phyloP scores from a whole-genome alignment of 2,329 filamentous ascomycete species.

The Alternaria dauci region DNA sequence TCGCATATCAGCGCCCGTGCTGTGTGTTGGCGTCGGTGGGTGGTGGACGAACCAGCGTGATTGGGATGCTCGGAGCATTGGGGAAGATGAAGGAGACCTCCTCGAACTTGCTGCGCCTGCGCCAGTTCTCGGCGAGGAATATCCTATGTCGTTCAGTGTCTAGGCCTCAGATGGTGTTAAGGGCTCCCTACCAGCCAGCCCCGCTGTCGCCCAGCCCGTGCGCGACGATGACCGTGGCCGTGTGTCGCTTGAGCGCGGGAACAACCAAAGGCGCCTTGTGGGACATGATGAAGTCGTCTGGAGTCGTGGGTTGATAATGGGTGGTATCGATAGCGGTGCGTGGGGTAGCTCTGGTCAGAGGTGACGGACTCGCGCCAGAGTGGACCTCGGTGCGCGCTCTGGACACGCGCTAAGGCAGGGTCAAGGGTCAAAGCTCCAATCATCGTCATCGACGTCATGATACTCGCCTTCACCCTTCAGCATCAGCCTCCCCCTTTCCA shows the following conservation, averaged over 20 bases:
- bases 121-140: slow-evolving; percentile 86
- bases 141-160: slow-evolving; percentile 59
- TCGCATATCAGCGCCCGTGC: slow-evolving; percentile 7
- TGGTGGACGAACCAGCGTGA: slow-evolving; percentile 72
- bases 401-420: slow-evolving; percentile 35
- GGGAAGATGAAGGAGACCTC: slow-evolving; percentile 96
- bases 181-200: slow-evolving; percentile 70
- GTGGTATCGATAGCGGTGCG: slow-evolving; percentile 13
- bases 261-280: slow-evolving; percentile 69
- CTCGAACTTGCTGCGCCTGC: slow-evolving; percentile 78
- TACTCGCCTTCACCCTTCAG: slow-evolving; percentile 23
- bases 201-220: slow-evolving; percentile 89
- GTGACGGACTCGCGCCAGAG: slow-evolving; percentile 10
- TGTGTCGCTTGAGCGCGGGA: slow-evolving; percentile 82
- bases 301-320: slow-evolving; percentile 2
- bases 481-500: slow-evolving; percentile 8
- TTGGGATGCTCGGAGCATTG: slow-evolving; percentile 85
- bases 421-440: slow-evolving; percentile 41
- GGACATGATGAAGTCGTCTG: slow-evolving; percentile 33
- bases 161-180: background rate
- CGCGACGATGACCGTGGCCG: slow-evolving; percentile 91
- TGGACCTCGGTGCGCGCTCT: slow-evolving; percentile 28
- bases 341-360: slow-evolving; percentile 23
- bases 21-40: background rate
- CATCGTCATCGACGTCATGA: slow-evolving; percentile 45